Conservation (phyloP, 2,329 filamentous ascomycete species). For the Scolecobasidium constrictum region DNA sequence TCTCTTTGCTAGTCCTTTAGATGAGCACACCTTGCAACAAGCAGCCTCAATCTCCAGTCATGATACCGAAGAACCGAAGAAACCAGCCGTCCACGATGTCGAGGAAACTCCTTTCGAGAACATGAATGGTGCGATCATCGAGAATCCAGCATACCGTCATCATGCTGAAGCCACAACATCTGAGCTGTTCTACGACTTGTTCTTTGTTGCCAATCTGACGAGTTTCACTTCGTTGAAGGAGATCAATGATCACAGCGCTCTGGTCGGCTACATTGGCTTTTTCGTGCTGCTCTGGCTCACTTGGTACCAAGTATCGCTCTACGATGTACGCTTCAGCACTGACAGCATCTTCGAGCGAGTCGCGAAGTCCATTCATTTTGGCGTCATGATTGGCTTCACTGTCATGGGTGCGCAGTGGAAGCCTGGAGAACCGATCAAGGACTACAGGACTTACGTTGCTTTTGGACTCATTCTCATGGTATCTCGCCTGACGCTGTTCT, state of each 20-base stretch:
- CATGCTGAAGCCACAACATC: slow-evolving; percentile 27
- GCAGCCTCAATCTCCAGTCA: too few relatives aligned
- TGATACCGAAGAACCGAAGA: too few relatives aligned
- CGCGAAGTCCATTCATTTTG: slow-evolving; percentile 26
- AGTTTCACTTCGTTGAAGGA: slow-evolving; percentile 20
- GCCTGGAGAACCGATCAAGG: too few relatives aligned
- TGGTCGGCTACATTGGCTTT: slow-evolving; percentile 26
- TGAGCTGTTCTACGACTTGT: slow-evolving; percentile 26
- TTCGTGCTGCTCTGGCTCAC: slow-evolving; percentile 26
- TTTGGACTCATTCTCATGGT: too few relatives aligned
- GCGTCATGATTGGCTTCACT: slow-evolving; percentile 25
- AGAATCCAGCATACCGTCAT: too few relatives aligned
- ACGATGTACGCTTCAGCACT: slow-evolving; percentile 28
- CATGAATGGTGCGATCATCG: too few relatives aligned
- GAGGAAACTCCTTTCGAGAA: too few relatives aligned
- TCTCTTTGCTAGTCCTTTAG: too few relatives aligned
- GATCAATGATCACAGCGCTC: slow-evolving; percentile 16
- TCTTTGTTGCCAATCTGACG: slow-evolving; percentile 26
- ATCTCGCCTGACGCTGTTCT: too few relatives aligned
- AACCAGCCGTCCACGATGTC: too few relatives aligned
- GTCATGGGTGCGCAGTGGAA: slow-evolving; percentile 25
- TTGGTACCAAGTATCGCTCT: slow-evolving; percentile 28
- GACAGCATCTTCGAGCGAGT: slow-evolving; percentile 26
- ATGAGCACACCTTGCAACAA: too few relatives aligned
- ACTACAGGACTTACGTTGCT: too few relatives aligned